Conservation (phyloP, 2,329 filamentous ascomycete species). For the Neofusicoccum umdonicola region DNA sequence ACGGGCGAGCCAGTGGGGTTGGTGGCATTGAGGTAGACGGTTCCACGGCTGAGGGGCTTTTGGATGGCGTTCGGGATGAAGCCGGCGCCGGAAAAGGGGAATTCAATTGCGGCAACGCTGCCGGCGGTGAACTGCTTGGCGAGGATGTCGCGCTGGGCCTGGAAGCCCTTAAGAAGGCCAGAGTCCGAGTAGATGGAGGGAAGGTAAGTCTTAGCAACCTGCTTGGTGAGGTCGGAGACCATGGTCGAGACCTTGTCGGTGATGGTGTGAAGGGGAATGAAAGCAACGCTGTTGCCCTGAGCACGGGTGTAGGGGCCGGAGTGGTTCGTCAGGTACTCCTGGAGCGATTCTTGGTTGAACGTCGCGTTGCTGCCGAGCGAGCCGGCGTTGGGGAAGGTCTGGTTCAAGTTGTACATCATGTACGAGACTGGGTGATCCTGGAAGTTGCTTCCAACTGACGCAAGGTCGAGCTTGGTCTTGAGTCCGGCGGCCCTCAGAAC, state of each 20-base stretch:
- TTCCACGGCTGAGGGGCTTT: constrained; percentile 25
- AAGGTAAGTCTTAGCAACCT: constrained; percentile 25
- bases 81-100: constrained; percentile 42
- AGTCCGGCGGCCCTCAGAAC: constrained; percentile 23
- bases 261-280: constrained; percentile 21
- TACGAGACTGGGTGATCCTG: constrained; percentile 18
- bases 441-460: constrained; percentile 19
- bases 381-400: not conserved
- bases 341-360: not conserved
- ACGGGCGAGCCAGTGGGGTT: constrained; percentile 29
- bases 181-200: constrained; percentile 9
- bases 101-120: constrained; percentile 28
- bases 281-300: constrained; percentile 20
- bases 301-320: constrained; percentile 3
- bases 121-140: constrained; percentile 15
- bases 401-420: not conserved
- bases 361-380: not conserved
- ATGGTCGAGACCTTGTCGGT: constrained; percentile 18
- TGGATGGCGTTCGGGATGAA: constrained; percentile 19
- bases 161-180: constrained; percentile 6
- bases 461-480: constrained; percentile 25
- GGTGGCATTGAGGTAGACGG: constrained; percentile 25
- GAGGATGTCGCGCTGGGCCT: constrained; percentile 11
- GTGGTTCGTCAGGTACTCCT: not conserved
- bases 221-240: constrained; percentile 22